Conservation (phyloP, 139 green algal genomes). For the Chlamydomonas applanata region DNA sequence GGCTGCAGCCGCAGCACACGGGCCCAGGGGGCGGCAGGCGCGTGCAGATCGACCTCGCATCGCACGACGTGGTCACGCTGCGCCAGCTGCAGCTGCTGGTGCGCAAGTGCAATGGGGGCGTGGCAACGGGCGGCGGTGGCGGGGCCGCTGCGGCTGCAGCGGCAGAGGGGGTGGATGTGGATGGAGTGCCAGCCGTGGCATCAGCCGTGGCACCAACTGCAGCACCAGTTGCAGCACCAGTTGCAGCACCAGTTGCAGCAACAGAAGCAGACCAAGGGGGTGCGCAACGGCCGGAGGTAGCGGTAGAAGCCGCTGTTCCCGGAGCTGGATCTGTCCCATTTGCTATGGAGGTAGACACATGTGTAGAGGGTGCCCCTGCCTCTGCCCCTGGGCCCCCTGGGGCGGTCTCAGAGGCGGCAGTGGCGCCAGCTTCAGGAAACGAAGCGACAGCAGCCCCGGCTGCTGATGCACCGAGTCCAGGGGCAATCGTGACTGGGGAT, state of each 20-base stretch:
- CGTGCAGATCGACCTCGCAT: constrained; percentile 23
- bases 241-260: background rate
- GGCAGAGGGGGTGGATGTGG: too few species aligned
- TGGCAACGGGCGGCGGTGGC: too few species aligned
- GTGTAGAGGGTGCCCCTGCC: too few species aligned
- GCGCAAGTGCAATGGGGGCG: constrained; percentile 29
- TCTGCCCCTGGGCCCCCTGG: background rate
- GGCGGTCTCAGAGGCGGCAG: too few species aligned
- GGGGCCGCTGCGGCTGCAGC: too few species aligned
- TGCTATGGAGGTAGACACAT: too few species aligned
- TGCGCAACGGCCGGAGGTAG: background rate
- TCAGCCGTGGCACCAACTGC: background rate
- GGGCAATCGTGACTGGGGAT: too few species aligned
- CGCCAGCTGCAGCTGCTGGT: constrained; percentile 34
- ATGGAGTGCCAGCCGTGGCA: background rate
- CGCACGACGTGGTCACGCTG: constrained; percentile 28
- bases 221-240: background rate
- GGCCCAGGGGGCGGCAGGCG: constrained; percentile 7
- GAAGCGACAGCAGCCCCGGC: too few species aligned
- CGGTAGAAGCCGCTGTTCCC: too few species aligned
- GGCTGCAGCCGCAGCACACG: background rate
- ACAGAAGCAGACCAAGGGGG: background rate
- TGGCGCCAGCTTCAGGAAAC: too few species aligned
- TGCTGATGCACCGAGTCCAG: too few species aligned
- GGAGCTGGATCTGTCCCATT: too few species aligned